Evolutionary conservation across 2,329 filamentous ascomycete species (phyloP).

Genomic region (Apiospora rasikravindrae): DNA sequence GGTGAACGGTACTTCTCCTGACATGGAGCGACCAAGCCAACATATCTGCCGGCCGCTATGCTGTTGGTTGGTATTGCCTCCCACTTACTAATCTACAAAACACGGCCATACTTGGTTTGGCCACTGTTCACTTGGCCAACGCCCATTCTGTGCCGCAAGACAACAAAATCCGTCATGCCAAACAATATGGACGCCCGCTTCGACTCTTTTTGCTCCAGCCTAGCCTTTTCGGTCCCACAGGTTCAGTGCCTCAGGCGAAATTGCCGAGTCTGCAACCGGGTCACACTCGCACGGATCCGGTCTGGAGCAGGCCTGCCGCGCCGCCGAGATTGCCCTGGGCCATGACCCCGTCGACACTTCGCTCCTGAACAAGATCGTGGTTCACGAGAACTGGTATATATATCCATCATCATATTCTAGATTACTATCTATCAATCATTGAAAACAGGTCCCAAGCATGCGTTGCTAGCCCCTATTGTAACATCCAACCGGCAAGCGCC

Average conservation of each 20-base stretch:
- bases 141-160: no score
- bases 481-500: conserved; percentile 22
- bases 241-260: background rate
- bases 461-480: conserved; percentile 25
- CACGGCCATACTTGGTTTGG: no score
- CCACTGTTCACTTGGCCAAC: no score
- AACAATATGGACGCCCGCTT: background rate
- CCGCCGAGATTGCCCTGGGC: background rate
- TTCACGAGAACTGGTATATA: background rate
- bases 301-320: background rate
- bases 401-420: background rate
- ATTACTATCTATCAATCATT: background rate
- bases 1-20: no score
- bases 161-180: background rate
- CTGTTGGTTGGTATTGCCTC: no score
- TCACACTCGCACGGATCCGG: background rate
- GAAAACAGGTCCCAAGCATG: conserved; percentile 27
- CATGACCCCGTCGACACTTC: background rate
- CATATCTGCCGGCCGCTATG: no score
- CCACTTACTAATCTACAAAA: no score
- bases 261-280: background rate
- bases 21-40: no score
- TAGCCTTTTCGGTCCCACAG: background rate
- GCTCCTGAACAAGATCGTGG: background rate
- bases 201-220: background rate